Conservation (phyloP, 352 stramenopile species). For the Pythium sp. region DNA sequence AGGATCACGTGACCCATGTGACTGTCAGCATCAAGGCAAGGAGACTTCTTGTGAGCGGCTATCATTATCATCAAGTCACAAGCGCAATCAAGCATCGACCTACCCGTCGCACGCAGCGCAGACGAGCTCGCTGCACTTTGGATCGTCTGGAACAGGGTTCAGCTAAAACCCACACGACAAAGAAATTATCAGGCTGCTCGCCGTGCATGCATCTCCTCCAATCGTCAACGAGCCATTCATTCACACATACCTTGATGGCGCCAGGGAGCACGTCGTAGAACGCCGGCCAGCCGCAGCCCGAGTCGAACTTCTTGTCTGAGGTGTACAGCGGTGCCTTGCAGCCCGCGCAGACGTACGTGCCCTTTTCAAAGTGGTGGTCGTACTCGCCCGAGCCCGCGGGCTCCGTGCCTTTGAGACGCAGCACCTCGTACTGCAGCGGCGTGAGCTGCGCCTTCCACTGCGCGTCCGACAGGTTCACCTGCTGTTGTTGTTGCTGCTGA, state of each 20-base stretch:
- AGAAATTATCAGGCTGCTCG: neutral
- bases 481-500: constrained; percentile 21
- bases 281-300: constrained; percentile 85
- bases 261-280: constrained; percentile 89
- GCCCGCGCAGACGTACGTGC: constrained; percentile 84
- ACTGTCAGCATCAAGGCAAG: constrained; percentile 20
- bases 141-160: constrained; percentile 58
- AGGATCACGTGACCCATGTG: constrained; percentile 92
- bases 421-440: constrained; percentile 77
- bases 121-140: constrained; percentile 78
- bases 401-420: constrained; percentile 90
- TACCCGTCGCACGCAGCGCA: constrained; percentile 85
- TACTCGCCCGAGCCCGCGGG: constrained; percentile 84
- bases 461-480: constrained; percentile 30
- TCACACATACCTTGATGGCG: constrained; percentile 60
- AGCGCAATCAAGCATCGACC: neutral
- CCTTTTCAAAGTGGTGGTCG: constrained; percentile 82
- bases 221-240: neutral
- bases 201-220: neutral
- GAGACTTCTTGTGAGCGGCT: neutral
- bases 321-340: constrained; percentile 87
- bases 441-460: constrained; percentile 83
- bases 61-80: constrained; percentile 6
- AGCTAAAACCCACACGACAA: constrained; percentile 26
- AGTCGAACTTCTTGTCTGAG: constrained; percentile 88